Evolutionary conservation across 73 alveolate genomes (phyloP).

Genomic region (Stentor coeruleus): DNA sequence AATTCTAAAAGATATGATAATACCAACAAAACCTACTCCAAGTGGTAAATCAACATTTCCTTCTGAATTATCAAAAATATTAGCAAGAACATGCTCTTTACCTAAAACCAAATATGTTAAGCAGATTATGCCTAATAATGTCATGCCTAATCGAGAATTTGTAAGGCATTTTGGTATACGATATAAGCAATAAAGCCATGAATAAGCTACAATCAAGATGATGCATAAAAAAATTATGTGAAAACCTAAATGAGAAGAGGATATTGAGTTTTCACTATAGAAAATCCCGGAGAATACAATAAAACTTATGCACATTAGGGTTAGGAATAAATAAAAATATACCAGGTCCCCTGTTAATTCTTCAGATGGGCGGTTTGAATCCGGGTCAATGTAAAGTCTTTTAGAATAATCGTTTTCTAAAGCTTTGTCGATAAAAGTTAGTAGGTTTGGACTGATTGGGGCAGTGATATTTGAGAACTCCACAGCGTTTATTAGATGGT

Average conservation of each 20-base stretch:
- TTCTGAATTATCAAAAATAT: background rate
- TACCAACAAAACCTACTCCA: background rate
- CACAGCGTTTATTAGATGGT: no score
- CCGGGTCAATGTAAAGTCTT: background rate
- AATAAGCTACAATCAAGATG: background rate
- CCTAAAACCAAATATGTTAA: slow-evolving; percentile 2
- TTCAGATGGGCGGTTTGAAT: background rate
- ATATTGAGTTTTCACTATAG: background rate
- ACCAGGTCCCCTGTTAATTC: background rate
- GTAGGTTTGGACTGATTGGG: background rate
- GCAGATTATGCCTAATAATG: background rate
- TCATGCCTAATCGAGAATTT: background rate
- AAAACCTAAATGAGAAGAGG: background rate
- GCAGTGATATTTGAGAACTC: no score
- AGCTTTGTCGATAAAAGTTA: background rate
- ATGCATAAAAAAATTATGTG: background rate
- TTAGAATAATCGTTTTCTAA: background rate
- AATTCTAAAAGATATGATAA: background rate
- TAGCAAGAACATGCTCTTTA: background rate
- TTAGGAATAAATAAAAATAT: background rate
- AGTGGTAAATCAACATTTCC: background rate
- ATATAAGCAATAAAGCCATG: background rate
- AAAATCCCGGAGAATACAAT: background rate
- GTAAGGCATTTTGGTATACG: background rate
- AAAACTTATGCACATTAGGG: background rate